Conservation (phyloP, 2,329 filamentous ascomycete genomes). For the Pestalotiopsis sp. region DNA sequence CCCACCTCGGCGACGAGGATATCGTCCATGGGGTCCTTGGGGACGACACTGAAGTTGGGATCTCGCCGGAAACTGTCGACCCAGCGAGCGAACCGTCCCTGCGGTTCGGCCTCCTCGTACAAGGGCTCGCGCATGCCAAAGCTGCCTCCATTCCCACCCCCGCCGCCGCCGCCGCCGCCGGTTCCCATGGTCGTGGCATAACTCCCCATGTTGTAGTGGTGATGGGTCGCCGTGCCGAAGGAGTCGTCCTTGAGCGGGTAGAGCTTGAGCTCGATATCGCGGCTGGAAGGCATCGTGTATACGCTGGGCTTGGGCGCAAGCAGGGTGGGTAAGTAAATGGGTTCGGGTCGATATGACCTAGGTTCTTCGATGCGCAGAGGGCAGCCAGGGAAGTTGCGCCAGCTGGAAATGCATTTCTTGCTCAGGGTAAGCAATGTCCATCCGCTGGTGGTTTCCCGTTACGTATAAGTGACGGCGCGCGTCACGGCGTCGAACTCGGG, state of each 20-base stretch:
- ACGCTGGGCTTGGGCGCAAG: background rate
- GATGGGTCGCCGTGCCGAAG: slow-evolving; percentile 2
- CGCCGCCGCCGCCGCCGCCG: slow-evolving; percentile 17
- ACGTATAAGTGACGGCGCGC: background rate
- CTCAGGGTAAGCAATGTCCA: background rate
- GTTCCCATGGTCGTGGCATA: slow-evolving; percentile 6
- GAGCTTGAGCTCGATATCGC: slow-evolving; percentile 12
- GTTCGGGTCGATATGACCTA: background rate
- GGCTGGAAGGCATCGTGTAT: slow-evolving; percentile 10
- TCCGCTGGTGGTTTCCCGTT: no score
- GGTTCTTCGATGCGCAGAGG: background rate
- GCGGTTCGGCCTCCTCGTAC: slow-evolving; percentile 40
- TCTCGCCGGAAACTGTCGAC: slow-evolving; percentile 68
- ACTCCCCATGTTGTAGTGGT: slow-evolving; percentile 3
- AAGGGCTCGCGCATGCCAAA: slow-evolving; percentile 54
- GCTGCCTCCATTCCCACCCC: slow-evolving; percentile 44
- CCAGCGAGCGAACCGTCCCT: slow-evolving; percentile 44
- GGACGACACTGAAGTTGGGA: slow-evolving; percentile 50
- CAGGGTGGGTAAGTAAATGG: background rate
- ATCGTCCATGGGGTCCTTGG: slow-evolving; percentile 42
- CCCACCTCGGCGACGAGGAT: slow-evolving; percentile 31
- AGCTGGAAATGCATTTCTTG: slow-evolving; percentile 4
- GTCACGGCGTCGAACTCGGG: background rate
- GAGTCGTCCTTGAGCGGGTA: slow-evolving; percentile 12
- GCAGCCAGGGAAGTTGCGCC: background rate